A percentile compares a stretch with the other conserved stretches of the same genome.
Conservation (phyloP, 495 filamentous ascomycete species). For the Neurospora cerealis region DNA sequence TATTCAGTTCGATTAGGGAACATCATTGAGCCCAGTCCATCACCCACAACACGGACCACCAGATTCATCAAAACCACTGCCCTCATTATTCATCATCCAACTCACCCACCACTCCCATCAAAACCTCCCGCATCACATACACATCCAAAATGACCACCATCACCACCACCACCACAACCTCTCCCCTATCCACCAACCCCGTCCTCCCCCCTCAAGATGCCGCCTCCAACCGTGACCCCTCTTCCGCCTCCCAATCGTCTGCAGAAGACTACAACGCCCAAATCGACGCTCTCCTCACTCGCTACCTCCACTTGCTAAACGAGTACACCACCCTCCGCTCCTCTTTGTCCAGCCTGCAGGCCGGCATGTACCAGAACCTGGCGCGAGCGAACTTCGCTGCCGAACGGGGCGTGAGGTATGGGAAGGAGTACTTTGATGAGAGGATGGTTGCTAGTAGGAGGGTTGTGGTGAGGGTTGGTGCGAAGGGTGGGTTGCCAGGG, state of each 20-base stretch:
- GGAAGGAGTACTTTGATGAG: slow-evolving; percentile 59
- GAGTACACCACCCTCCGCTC: slow-evolving; percentile 53
- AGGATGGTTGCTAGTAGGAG: slow-evolving; percentile 54
- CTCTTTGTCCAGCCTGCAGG: slow-evolving; percentile 43
- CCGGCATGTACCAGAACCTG: slow-evolving; percentile 44
- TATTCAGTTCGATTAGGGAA: background rate
- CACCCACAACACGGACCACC: background rate
- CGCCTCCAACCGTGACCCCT: too few relatives aligned
- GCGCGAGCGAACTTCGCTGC: slow-evolving; percentile 65
- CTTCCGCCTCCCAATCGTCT: background rate
- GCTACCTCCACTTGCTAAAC: slow-evolving; percentile 62
- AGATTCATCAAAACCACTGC: background rate
- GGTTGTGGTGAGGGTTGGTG: slow-evolving; percentile 12
- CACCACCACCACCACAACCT: too few relatives aligned
- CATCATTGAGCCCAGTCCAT: background rate
- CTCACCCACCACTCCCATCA: background rate
- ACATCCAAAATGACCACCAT: background rate
- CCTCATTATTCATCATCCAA: background rate
- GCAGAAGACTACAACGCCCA: background rate
- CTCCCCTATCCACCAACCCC: too few relatives aligned
- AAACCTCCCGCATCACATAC: background rate
- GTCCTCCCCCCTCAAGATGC: too few relatives aligned
- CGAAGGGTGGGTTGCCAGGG: too few relatives aligned
- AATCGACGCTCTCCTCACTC: slow-evolving; percentile 58
- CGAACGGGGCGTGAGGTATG: slow-evolving; percentile 52